phyloP scores from a whole-genome alignment of 257 asterid genomes.

The Solanum medicagineum region DNA sequence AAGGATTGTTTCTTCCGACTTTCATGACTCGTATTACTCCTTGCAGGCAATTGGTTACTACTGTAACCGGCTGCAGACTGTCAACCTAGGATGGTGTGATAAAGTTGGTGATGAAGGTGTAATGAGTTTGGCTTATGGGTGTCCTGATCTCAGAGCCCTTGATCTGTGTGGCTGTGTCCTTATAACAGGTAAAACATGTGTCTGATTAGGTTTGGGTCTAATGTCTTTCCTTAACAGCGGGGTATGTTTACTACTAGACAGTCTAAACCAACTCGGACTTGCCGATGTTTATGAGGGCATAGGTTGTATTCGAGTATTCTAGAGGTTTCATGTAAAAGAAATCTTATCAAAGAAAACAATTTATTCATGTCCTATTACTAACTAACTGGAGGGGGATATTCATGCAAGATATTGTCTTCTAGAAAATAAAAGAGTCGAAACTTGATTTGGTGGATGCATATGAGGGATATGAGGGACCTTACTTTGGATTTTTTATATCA shows the following conservation, averaged over 20 bases:
- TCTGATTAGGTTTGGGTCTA: not conserved
- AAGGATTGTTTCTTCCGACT: not conserved
- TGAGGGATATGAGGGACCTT: not conserved
- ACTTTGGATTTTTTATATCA: not conserved
- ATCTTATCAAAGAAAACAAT: not conserved
- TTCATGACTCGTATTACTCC: not conserved
- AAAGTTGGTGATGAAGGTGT: conserved; percentile 85
- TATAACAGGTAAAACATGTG: conserved; percentile 50
- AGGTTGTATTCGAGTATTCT: not conserved
- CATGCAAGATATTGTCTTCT: not conserved
- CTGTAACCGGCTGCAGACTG: conserved; percentile 64
- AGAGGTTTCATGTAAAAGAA: not conserved
- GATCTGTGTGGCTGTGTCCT: conserved; percentile 93
- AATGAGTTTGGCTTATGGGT: conserved; percentile 87
- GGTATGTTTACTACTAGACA: not conserved
- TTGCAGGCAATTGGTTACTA: conserved; percentile 77
- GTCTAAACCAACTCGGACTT: not conserved
- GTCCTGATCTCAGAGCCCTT: conserved; percentile 78
- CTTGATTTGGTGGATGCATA: not conserved
- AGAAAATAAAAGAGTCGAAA: not conserved
- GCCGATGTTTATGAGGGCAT: not conserved
- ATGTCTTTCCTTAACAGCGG: not conserved
- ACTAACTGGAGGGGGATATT: not conserved
- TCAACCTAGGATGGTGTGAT: conserved; percentile 96
- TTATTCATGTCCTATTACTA: not conserved